Base-by-base conservation (phyloP, 106 monocot genomes). In the Chionographis japonica region DNA sequence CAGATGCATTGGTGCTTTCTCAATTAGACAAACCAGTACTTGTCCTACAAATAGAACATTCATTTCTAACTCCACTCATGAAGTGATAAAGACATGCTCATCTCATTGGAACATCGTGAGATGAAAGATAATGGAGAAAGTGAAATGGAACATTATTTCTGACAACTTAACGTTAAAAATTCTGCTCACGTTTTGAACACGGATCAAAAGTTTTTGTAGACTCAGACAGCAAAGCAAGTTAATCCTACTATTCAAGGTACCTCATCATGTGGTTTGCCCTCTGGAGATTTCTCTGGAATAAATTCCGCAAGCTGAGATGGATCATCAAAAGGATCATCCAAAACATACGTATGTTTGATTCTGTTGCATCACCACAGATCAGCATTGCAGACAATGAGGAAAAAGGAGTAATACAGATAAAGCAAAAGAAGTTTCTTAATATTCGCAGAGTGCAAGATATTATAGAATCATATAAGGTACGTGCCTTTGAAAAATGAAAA, bases 241-340 rank as follows among this genome's bases (percentile, higher is more conserved):
- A 27, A 17, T 14, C 11, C 7, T 4, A 49, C 19, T 12, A 65
- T 62, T 60, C 41, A 55, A 71, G 6, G 65, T 80, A 98, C 92
- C 90, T 98, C 97, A 52, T 90, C 87, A 70, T 67, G 64, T 67
- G 97, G 97, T 76, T 90, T 98, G 19, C 92, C 97, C 70, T 90
- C 92, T 7, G 93, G 97, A 60, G 97, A 98, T 61, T 80, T 98
- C 39, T 93, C 97, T 63, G 97, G 92, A 79, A 98, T 78, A 69
- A 92, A 75, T 56, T 92, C 89, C 67, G 78, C 54, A 76, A 98
- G 78, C 73, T 93, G 89, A 62, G 85, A 54, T 54, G 97, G 97
- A 81, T 98, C 93, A 75, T 90, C 83, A 83, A 93, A 98, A 63
- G 97, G 92, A 83, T 98, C 97, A 75, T 98, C 97, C 38, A 98